A percentile compares a stretch with the other conserved stretches of the same genome.
phyloP scores from a whole-genome alignment of 305 asterid genomes.

The Fraxinus ornus region DNA sequence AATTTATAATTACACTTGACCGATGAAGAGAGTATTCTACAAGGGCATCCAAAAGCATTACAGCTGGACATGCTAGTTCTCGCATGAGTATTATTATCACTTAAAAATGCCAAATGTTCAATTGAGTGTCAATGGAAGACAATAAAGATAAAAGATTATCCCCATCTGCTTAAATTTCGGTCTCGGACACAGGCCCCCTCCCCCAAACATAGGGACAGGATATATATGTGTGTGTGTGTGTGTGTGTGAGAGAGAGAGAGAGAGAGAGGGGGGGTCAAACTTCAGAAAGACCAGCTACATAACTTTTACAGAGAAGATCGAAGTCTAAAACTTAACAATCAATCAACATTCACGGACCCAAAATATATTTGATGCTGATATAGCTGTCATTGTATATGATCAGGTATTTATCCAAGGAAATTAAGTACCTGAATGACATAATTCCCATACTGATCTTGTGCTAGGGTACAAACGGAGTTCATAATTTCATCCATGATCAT shows the following conservation, averaged over 20 bases:
- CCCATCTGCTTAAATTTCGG: background rate
- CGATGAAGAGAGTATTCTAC: background rate
- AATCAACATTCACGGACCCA: background rate
- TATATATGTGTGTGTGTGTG: too few species aligned
- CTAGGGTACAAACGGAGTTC: constrained; percentile 64
- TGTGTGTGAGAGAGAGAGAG: too few species aligned
- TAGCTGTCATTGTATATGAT: background rate
- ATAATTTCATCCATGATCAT: constrained; percentile 73
- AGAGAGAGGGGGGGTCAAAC: background rate
- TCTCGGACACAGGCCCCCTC: background rate
- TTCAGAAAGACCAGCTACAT: background rate
- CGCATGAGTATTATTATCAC: background rate
- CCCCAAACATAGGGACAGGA: background rate
- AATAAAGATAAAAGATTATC: background rate
- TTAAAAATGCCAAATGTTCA: background rate
- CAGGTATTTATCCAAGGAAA: background rate
- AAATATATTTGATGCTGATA: background rate
- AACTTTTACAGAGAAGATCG: background rate
- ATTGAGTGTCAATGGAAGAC: background rate
- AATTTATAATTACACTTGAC: background rate
- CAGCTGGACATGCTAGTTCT: background rate
- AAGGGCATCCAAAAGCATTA: background rate
- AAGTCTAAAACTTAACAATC: background rate
- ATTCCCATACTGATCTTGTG: constrained; percentile 79
- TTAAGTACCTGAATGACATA: constrained; percentile 67